phyloP scores from a whole-genome alignment of 768 basidiomycete genomes.

The Melanogaster broomeanus region DNA sequence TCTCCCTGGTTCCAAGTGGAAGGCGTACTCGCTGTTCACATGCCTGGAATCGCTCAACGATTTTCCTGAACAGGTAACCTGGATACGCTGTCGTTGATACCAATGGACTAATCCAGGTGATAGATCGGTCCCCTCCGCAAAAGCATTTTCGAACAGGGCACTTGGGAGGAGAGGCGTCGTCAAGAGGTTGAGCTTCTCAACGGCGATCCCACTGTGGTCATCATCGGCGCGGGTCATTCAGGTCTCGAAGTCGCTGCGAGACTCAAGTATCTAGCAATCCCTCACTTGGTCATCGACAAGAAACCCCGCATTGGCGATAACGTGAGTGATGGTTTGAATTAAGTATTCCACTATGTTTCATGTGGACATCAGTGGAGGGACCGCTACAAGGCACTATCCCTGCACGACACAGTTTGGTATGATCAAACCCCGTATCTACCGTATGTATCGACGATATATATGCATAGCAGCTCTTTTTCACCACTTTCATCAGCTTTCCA shows the following conservation, averaged over 20 bases:
- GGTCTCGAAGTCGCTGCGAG: slow-evolving; percentile 68
- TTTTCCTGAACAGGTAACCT: slow-evolving; percentile 47
- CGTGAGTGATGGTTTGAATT: slow-evolving; percentile 9
- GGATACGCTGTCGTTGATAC: neutral
- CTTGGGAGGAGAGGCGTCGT: slow-evolving; percentile 52
- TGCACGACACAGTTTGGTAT: slow-evolving; percentile 57
- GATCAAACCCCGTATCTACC: slow-evolving; percentile 58
- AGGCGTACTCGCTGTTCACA: slow-evolving; percentile 60
- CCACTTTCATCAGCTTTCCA: slow-evolving; percentile 44
- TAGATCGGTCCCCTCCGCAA: slow-evolving; percentile 44
- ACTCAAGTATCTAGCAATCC: slow-evolving; percentile 59
- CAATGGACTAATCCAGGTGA: neutral
- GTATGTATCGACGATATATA: slow-evolving; percentile 29
- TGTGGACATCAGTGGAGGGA: slow-evolving; percentile 45
- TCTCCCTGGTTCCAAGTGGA: slow-evolving; percentile 36
- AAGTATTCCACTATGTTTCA: neutral
- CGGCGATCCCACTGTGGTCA: slow-evolving; percentile 55
- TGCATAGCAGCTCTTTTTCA: neutral
- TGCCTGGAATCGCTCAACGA: slow-evolving; percentile 59
- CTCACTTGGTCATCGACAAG: slow-evolving; percentile 58
- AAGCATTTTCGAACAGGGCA: slow-evolving; percentile 46
- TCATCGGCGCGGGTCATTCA: slow-evolving; percentile 67
- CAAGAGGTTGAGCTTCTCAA: slow-evolving; percentile 47
- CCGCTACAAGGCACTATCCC: slow-evolving; percentile 56
- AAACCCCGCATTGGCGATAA: slow-evolving; percentile 53